These are phyloP conservation scores for Didymella pinodella DNA, from an alignment of 2,329 filamentous ascomycete species.

Conservation along the genomic window DNA sequence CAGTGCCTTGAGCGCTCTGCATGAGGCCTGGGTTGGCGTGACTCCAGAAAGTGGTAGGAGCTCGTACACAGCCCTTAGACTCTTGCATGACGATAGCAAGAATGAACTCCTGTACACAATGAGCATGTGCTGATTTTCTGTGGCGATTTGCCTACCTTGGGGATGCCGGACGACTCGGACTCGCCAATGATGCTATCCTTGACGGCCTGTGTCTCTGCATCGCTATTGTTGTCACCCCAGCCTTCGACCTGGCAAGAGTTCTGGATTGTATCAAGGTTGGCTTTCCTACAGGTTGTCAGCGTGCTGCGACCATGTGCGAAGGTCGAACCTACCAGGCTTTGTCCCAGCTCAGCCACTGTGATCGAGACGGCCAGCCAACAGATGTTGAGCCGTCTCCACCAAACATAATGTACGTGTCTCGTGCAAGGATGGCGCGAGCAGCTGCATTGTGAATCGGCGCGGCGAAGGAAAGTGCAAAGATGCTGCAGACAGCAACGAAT, in stretches of 20 bases:
- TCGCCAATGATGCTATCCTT: conserved; percentile 49
- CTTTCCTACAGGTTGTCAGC: conserved; percentile 32
- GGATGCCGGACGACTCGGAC: conserved; percentile 43
- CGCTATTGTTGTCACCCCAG: conserved; percentile 49
- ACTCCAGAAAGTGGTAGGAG: conserved; percentile 53
- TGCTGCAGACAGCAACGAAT: conserved; percentile 40
- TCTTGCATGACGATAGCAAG: conserved; percentile 58
- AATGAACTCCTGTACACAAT: conserved; percentile 49
- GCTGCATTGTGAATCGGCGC: conserved; percentile 30
- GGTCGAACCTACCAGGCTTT: conserved; percentile 36
- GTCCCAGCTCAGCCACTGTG: conserved; percentile 49
- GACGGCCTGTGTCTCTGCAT: conserved; percentile 50
- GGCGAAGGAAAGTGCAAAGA: conserved; percentile 36
- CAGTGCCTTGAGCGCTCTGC: conserved; percentile 50
- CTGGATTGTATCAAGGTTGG: conserved; percentile 48
- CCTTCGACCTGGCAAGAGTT: conserved; percentile 48
- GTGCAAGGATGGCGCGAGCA: conserved; percentile 28
- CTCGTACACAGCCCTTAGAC: conserved; percentile 57
- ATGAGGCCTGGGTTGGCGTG: conserved; percentile 58
- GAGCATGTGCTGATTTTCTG: not conserved
- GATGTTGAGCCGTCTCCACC: conserved; percentile 48
- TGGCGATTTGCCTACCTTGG: conserved; percentile 50
- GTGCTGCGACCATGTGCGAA: not conserved
- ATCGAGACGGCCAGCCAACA: conserved; percentile 50
- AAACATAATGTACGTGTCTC: conserved; percentile 35